Percentiles rank a stretch among this genome's conserved stretches.
phyloP scores from a whole-genome alignment of 2,329 filamentous ascomycete genomes.

The Cercospora zeae-maydis region DNA sequence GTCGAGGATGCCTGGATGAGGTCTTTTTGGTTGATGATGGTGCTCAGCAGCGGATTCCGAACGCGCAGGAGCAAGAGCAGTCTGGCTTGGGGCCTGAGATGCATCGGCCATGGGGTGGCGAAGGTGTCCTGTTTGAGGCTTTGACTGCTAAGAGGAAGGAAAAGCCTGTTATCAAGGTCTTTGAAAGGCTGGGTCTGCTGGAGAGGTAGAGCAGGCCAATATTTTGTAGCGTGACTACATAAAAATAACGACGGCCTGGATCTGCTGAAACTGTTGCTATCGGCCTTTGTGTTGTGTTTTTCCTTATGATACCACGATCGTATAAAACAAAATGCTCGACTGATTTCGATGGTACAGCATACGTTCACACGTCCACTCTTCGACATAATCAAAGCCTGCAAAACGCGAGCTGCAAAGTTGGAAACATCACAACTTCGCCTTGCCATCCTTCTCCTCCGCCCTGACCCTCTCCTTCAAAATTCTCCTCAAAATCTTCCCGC shows the following conservation, averaged over 20 bases:
- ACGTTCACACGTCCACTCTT: too few species aligned
- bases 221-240: too few species aligned
- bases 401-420: background rate
- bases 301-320: too few species aligned
- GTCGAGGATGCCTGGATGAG: constrained; percentile 62
- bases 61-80: constrained; percentile 14
- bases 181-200: constrained; percentile 46
- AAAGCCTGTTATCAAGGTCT: constrained; percentile 52
- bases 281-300: too few species aligned
- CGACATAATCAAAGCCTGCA: background rate
- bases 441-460: constrained; percentile 42
- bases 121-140: constrained; percentile 47
- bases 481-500: constrained; percentile 48
- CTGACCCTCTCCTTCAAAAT: constrained; percentile 44
- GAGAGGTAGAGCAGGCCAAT: constrained; percentile 21
- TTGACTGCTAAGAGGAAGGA: constrained; percentile 42
- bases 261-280: too few species aligned
- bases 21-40: constrained; percentile 54
- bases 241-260: too few species aligned
- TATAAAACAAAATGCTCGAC: too few species aligned
- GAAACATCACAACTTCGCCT: constrained; percentile 19
- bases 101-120: constrained; percentile 40
- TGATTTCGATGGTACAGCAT: too few species aligned
- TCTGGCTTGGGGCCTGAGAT: constrained; percentile 21
- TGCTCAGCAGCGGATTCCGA: constrained; percentile 11